Conservation (phyloP, 305 asterid genomes). For the Fraxinus sp. region DNA sequence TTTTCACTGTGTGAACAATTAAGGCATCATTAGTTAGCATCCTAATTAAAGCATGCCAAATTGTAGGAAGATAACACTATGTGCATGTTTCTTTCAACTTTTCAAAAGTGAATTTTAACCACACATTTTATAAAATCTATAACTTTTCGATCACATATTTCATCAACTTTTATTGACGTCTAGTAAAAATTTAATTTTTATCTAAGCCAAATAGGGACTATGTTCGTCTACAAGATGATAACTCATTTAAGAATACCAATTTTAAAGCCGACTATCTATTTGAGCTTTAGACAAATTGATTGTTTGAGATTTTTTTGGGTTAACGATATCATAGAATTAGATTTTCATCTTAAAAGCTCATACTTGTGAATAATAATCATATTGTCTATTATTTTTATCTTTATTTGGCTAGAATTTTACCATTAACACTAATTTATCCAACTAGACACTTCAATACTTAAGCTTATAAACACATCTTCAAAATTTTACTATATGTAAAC, state of each 20-base stretch:
- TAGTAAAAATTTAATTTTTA: too few relatives aligned
- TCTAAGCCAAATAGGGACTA: neutral
- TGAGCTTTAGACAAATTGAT: neutral
- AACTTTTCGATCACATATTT: too few relatives aligned
- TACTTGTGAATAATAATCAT: neutral
- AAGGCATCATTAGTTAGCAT: conserved; percentile 20
- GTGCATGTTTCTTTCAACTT: neutral
- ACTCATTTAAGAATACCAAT: neutral
- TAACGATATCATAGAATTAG: neutral
- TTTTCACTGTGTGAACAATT: conserved; percentile 22
- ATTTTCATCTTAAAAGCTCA: neutral
- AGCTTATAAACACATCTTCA: neutral
- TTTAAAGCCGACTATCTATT: neutral
- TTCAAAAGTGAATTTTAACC: too few relatives aligned
- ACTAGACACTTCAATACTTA: neutral
- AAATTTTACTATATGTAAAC: neutral
- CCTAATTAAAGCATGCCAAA: conserved; percentile 15
- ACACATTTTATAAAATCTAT: too few relatives aligned
- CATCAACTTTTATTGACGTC: too few relatives aligned
- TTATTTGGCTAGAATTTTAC: neutral
- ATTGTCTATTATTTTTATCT: neutral
- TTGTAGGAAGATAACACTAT: neutral
- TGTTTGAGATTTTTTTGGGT: neutral
- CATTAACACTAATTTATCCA: neutral
- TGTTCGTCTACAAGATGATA: too few relatives aligned